Base-by-base conservation (phyloP, 306 rosid species). In the Trifolium dubium region DNA sequence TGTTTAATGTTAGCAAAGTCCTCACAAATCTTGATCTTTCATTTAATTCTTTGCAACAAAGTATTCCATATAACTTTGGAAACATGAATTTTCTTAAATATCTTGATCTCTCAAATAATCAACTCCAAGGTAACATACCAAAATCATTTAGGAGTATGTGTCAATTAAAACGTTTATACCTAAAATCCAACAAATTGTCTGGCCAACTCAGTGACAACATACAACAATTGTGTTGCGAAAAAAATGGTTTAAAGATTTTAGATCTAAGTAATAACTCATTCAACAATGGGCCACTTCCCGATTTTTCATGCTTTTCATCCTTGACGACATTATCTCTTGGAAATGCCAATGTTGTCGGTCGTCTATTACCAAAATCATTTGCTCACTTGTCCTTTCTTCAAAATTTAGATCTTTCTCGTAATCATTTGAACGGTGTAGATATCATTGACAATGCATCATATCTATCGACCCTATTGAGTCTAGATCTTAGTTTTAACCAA, bases 1-100 rank as follows among this genome's bases (percentile, higher is more conserved):
- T 81, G 18, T 0, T 65, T 7, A 81, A 81, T 40, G n/a, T 29
- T 49, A 47, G 81, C 72, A 71, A 29, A 41, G n/a, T 64, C 11
- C 30, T 78, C 6, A 37, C 54, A 49, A 0, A 49, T 49, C 54
- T 49, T 47, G 54, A 47, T 47, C 54, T 47, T 47, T 14, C 54
- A 47, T 14, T 3, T 10, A 56, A 56, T 10, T 56, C 63, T 56
- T 23, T 56, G n/a, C 13, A 54, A 54, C 31, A 28, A 9, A 28
- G 3, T 54, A 54, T 56, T 56, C 63, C 63, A 3, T 1, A 56
- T 56, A 35, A 4, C 3, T 56, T 56, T 23, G 34, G n/a, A 56
- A 56, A 2, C n/a, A 56, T 56, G 34, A 10, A 0, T 56, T 56
- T 30, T 10, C 63, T 56, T 56, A 35, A 13, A 14, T 29, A 29